phyloP scores from a whole-genome alignment of 2,329 filamentous ascomycete genomes.

The Colletotrichum endophyticum region DNA sequence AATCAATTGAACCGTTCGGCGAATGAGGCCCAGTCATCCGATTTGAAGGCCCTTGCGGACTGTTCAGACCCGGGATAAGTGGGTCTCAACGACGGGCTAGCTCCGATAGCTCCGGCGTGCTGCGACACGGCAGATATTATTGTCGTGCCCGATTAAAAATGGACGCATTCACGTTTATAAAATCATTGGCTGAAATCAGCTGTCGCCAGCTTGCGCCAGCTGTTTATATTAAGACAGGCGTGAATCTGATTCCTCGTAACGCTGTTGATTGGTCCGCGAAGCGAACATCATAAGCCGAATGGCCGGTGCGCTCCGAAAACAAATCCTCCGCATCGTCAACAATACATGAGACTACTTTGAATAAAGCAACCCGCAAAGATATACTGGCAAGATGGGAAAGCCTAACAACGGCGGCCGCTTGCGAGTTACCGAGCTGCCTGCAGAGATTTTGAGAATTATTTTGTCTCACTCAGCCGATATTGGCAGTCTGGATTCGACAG shows the following conservation, averaged over 20 bases:
- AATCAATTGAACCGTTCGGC: not conserved
- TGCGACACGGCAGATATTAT: not conserved
- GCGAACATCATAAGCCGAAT: not conserved
- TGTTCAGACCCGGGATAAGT: not conserved
- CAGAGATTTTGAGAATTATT: not conserved
- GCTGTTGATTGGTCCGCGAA: not conserved
- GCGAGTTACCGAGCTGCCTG: not conserved
- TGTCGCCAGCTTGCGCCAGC: not conserved
- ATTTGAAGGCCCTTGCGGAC: not conserved
- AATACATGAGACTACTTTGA: not conserved
- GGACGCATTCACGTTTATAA: not conserved
- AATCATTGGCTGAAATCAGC: not conserved
- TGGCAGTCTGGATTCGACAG: not conserved
- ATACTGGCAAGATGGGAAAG: not conserved
- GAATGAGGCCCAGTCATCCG: not conserved
- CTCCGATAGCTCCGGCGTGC: not conserved
- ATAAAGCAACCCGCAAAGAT: not conserved
- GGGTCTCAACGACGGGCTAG: not conserved
- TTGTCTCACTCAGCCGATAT: not conserved
- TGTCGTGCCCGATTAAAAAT: not conserved
- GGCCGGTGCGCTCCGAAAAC: not conserved
- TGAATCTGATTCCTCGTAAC: not conserved
- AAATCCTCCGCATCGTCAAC: not conserved
- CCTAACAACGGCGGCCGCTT: not conserved
- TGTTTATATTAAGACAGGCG: not conserved